These are phyloP conservation scores for Daedaleopsis sinensis DNA, from an alignment of 768 basidiomycete species.

Conservation along the genomic window DNA sequence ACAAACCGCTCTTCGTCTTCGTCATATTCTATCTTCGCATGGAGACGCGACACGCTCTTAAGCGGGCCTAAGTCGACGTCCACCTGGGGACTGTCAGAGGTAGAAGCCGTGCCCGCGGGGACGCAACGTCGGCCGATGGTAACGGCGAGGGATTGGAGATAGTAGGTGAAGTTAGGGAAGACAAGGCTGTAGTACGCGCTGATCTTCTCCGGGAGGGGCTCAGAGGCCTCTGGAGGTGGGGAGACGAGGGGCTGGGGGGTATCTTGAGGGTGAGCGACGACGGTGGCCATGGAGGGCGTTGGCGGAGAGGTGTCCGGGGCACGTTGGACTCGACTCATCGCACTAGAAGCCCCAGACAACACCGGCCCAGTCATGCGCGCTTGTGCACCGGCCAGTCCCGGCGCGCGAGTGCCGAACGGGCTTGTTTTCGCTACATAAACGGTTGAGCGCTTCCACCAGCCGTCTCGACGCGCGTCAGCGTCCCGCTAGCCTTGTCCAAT, in stretches of 20 bases:
- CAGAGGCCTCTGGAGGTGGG: slow-evolving; percentile 25
- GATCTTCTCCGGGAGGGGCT: slow-evolving; percentile 68
- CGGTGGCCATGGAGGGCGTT: slow-evolving; percentile 30
- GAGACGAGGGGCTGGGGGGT: slow-evolving; percentile 33
- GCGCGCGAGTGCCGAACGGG: neutral
- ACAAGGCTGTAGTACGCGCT: slow-evolving; percentile 93
- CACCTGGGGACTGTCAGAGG: slow-evolving; percentile 59
- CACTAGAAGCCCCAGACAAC: neutral
- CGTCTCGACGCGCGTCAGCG: neutral
- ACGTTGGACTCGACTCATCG: slow-evolving; percentile 16
- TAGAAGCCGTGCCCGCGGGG: slow-evolving; percentile 59
- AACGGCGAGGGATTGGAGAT: slow-evolving; percentile 92
- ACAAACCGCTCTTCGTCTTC: slow-evolving; percentile 87
- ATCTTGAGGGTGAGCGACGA: slow-evolving; percentile 30
- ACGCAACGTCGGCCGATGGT: slow-evolving; percentile 91
- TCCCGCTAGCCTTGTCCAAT: no score
- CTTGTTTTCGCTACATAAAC: neutral
- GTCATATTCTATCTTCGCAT: slow-evolving; percentile 95
- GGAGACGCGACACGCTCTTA: slow-evolving; percentile 96
- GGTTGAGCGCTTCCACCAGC: neutral
- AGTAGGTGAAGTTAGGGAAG: slow-evolving; percentile 94
- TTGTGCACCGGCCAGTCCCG: neutral
- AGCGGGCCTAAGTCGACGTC: slow-evolving; percentile 94
- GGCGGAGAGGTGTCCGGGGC: slow-evolving; percentile 15
- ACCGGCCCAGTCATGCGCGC: slow-evolving; percentile 1